phyloP scores from a whole-genome alignment of 2,329 filamentous ascomycete genomes.

The Zelopaecilomyces penicillatus region DNA sequence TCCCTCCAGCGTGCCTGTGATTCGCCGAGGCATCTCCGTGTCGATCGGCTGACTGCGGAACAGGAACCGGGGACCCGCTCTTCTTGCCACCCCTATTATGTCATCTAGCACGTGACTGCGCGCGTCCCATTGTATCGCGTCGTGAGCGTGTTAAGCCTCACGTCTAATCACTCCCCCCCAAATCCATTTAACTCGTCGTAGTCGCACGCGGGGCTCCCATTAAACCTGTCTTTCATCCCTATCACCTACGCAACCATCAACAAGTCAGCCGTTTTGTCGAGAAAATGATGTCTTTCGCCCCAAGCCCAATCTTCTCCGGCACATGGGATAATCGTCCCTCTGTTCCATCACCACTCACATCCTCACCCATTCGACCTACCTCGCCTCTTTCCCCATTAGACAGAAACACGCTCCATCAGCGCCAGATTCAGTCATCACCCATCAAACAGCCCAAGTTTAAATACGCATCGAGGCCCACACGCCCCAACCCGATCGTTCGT shows the following conservation, averaged over 20 bases:
- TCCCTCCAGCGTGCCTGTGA: constrained; percentile 3
- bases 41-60: constrained; percentile 1
- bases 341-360: constrained; percentile 49
- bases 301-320: constrained; percentile 35
- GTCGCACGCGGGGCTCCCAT: not conserved
- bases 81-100: not conserved
- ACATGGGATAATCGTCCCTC: constrained; percentile 38
- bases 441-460: constrained; percentile 34
- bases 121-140: constrained; percentile 5
- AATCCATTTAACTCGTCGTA: not conserved
- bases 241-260: no score
- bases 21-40: constrained; percentile 6
- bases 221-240: no score
- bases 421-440: constrained; percentile 38
- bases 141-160: constrained; percentile 2
- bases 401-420: constrained; percentile 31
- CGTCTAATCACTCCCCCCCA: not conserved
- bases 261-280: constrained; percentile 18
- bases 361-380: constrained; percentile 47
- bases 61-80: not conserved
- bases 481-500: constrained; percentile 55
- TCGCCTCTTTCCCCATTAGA: constrained; percentile 38
- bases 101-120: constrained; percentile 5
- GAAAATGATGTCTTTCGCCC: constrained; percentile 35
- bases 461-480: constrained; percentile 46